Base-by-base conservation (phyloP, 768 basidiomycete genomes). In the Pleurotus tuoliensis region DNA sequence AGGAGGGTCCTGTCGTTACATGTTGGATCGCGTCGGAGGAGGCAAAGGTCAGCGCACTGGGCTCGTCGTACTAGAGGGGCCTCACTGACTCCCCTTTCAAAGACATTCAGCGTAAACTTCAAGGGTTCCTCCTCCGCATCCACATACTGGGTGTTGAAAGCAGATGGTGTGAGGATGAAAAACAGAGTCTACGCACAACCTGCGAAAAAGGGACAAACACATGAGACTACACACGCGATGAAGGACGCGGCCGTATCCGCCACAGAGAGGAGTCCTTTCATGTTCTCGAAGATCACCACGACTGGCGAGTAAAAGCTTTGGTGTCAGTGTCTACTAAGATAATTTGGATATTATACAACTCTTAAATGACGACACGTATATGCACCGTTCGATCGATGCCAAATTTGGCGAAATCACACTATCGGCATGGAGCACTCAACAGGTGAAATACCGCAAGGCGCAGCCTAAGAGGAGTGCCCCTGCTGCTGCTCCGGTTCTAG, bases 1-100 rank as follows among this genome's bases (percentile, higher is more conserved):
- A 56, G 1, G 48, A 49, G n/a, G 62, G 67, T 34, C 60, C 24
- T n/a, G 39, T 59, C 52, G 62, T 59, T 0, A 61, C 66, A 5
- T 70, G 69, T 49, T 72, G 69, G 69, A 65, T 73, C 34, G 61
- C 66, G 3, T 69, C 68, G 12, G 61, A 67, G 52, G 53, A 60
- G 8, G 60, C 57, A 15, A 67, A 68, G 58, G 68, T 68, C 1
- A 20, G 64, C 52, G 30, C 30, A 34, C 9, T 9, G 30, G 30
- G 16, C 3, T 9, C 9, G 4, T 9, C 30, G 8, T n/a, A n/a
- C 41, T 7, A 44, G 15, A n/a, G 41, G 41, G 20, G 3, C 20
- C 13, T 15, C 7, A 44, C 41, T 16, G 5, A 16, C 11, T 44
- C 3, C 20, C 8, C 11, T n/a, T 16, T 44, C n/a, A 22, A 44